These are phyloP conservation scores for Cytospora piceicola DNA, from an alignment of 2,329 filamentous ascomycete species.

Conservation along the genomic window DNA sequence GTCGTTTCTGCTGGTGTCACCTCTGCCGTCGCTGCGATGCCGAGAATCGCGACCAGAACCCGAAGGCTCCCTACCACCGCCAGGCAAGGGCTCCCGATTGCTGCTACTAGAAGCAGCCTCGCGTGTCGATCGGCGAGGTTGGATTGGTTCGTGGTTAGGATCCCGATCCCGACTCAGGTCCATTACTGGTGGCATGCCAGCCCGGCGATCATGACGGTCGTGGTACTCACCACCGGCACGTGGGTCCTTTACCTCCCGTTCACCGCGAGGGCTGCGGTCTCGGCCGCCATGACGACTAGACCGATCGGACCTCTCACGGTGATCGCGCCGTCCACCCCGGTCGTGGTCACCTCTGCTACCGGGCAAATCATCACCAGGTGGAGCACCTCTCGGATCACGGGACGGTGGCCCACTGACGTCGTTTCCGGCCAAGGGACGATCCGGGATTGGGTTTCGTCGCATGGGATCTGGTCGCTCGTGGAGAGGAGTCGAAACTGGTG, in stretches of 20 bases:
- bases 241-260: conserved; percentile 45
- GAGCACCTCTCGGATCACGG: conserved; percentile 38
- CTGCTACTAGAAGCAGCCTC: conserved; percentile 32
- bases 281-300: conserved; percentile 53
- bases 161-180: conserved; percentile 35
- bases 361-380: conserved; percentile 44
- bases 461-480: conserved; percentile 54
- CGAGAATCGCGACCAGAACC: conserved; percentile 38
- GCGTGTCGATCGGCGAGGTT: conserved; percentile 35
- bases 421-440: conserved; percentile 32
- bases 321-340: conserved; percentile 46
- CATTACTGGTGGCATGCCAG: conserved; percentile 35
- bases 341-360: conserved; percentile 48
- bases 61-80: conserved; percentile 35
- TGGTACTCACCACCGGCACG: conserved; percentile 40
- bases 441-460: conserved; percentile 42
- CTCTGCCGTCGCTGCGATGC: conserved; percentile 32
- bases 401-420: conserved; percentile 36
- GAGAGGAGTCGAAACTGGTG: conserved; percentile 52
- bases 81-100: conserved; percentile 34
- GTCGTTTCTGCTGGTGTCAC: conserved; percentile 38
- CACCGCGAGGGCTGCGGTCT: conserved; percentile 52
- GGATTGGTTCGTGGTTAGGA: conserved; percentile 32
- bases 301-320: conserved; percentile 47
- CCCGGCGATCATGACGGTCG: conserved; percentile 51